A percentile compares a stretch with the other conserved stretches of the same genome.
Evolutionary conservation across 2,329 filamentous ascomycete genomes (phyloP).

Genomic region (Aspergillus oerlinghausenensis): DNA sequence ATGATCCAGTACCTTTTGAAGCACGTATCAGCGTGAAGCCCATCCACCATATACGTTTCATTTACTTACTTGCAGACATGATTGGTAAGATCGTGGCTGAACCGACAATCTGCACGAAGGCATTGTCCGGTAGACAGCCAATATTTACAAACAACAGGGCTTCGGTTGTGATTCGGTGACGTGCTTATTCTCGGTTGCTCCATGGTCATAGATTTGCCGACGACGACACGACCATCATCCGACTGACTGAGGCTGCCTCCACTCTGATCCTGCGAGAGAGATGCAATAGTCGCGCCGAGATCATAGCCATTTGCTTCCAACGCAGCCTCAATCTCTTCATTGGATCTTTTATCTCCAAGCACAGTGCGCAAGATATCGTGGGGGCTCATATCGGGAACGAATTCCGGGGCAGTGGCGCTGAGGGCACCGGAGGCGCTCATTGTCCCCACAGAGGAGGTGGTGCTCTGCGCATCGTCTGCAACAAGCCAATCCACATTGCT

Average conservation of each 20-base stretch:
- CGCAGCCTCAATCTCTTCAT: conserved; percentile 92
- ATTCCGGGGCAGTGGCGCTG: conserved; percentile 80
- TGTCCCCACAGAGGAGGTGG: conserved; percentile 70
- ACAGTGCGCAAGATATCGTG: conserved; percentile 98
- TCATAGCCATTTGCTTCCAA: conserved; percentile 88
- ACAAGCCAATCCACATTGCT: conserved; percentile 92
- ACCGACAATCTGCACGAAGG: conserved; percentile 89
- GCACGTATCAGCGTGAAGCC: conserved; percentile 4
- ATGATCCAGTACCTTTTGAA: conserved; percentile 80
- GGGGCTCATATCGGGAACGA: conserved; percentile 84
- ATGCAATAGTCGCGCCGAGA: conserved; percentile 82
- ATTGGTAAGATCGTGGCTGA: conserved; percentile 92
- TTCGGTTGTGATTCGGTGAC: conserved; percentile 71
- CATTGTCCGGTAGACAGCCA: conserved; percentile 95
- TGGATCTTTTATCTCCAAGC: conserved; percentile 78
- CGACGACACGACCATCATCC: conserved; percentile 64
- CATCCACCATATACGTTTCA: not conserved
- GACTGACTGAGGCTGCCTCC: conserved; percentile 48
- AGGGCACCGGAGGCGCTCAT: conserved; percentile 64
- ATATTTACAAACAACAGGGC: conserved; percentile 92
- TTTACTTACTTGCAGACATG: conserved; percentile 92
- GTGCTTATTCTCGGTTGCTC: conserved; percentile 68
- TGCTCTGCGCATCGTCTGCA: conserved; percentile 76
- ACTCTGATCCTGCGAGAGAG: conserved; percentile 72
- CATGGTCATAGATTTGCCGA: conserved; percentile 84